A percentile compares a stretch with the other conserved stretches of the same genome.
Conservation (phyloP, 2,329 filamentous ascomycete species). For the Paecilomyces sp. region DNA sequence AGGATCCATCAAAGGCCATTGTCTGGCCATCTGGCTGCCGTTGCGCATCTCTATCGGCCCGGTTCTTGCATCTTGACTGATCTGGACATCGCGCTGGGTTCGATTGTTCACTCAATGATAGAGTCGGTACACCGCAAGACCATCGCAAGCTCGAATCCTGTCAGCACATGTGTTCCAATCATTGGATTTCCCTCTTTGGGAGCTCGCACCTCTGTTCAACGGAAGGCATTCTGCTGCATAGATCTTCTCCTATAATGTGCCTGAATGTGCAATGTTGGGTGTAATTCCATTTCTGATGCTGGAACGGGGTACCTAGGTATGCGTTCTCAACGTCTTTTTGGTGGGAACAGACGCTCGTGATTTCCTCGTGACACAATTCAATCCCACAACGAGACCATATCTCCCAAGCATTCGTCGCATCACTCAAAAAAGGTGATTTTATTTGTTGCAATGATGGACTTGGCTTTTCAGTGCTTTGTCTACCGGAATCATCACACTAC, state of each 20-base stretch:
- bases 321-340: background rate
- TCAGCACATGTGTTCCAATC: background rate
- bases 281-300: background rate
- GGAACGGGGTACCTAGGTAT: background rate
- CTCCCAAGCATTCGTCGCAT: background rate
- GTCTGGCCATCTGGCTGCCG: background rate
- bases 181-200: background rate
- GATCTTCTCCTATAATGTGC: background rate
- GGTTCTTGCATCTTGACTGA: background rate
- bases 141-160: background rate
- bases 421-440: background rate
- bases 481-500: too few species aligned
- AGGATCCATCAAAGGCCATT: background rate
- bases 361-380: background rate
- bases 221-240: background rate
- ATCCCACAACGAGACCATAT: background rate
- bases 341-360: background rate
- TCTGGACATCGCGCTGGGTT: background rate
- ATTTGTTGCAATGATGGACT: background rate
- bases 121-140: background rate
- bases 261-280: background rate
- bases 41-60: background rate
- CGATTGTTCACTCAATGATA: too few species aligned
- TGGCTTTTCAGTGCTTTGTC: background rate
- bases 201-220: background rate